Evolutionary conservation across 129 eudicot genomes (phyloP).

Genomic region (Helichrysum umbraculigerum): DNA sequence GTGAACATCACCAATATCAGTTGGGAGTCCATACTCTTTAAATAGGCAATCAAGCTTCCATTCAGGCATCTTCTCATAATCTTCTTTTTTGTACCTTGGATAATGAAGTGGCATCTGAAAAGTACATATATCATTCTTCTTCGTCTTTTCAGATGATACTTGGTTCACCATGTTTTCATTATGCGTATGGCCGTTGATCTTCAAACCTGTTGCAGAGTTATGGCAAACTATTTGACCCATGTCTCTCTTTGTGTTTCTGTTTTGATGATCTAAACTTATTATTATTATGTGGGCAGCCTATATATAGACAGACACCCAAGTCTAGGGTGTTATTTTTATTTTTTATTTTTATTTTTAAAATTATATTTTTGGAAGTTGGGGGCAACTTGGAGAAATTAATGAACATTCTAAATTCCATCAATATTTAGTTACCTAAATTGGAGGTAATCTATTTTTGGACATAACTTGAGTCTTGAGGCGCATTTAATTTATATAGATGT

Average conservation of each 20-base stretch:
- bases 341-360: too few species aligned
- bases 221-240: conserved; percentile 31
- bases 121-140: conserved; percentile 12
- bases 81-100: conserved; percentile 48
- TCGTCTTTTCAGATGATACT: background rate
- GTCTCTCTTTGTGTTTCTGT: background rate
- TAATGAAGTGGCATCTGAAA: conserved; percentile 73
- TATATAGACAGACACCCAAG: conserved; percentile 16
- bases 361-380: background rate
- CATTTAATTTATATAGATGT: conserved; percentile 4
- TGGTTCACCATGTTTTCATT: background rate
- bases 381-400: conserved; percentile 17
- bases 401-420: conserved; percentile 18
- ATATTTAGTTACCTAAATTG: conserved; percentile 8
- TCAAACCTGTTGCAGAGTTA: background rate
- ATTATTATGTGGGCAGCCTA: conserved; percentile 8
- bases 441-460: conserved; percentile 23
- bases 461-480: background rate
- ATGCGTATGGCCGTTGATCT: background rate
- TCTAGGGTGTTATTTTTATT: too few species aligned
- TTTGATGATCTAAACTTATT: conserved; percentile 2
- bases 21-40: conserved; percentile 53
- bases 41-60: conserved; percentile 59
- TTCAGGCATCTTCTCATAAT: conserved; percentile 61
- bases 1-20: conserved; percentile 35